Conservation (phyloP, 164 flowering plant genomes). For the Malania oleifera region DNA sequence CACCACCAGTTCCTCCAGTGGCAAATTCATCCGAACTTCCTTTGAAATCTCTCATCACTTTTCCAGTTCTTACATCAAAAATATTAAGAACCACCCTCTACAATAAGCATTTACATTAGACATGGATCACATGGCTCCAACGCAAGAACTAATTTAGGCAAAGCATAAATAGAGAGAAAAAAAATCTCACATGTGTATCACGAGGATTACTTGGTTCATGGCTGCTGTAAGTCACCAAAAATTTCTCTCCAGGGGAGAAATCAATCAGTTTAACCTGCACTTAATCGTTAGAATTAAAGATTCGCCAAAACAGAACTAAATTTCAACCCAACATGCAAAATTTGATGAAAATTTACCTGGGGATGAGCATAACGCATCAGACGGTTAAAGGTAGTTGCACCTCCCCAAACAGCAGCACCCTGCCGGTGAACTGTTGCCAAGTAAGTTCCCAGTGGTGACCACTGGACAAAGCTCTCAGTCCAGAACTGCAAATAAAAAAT, state of each 20-base stretch:
- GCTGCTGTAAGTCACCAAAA: slow-evolving; percentile 88
- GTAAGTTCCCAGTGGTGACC: slow-evolving; percentile 98
- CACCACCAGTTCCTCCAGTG: slow-evolving; percentile 82
- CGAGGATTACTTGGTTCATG: slow-evolving; percentile 99
- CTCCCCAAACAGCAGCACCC: slow-evolving; percentile 98
- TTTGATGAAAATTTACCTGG: slow-evolving; percentile 38
- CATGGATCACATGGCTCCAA: neutral
- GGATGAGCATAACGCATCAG: slow-evolving; percentile 89
- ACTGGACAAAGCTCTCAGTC: slow-evolving; percentile 98
- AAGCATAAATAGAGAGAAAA: neutral
- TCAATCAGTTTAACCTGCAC: slow-evolving; percentile 85
- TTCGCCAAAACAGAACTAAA: neutral
- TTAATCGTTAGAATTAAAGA: slow-evolving; percentile 4
- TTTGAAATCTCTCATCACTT: slow-evolving; percentile 81
- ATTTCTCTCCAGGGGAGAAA: slow-evolving; percentile 94
- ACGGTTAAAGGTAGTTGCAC: slow-evolving; percentile 74
- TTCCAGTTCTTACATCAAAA: slow-evolving; percentile 91
- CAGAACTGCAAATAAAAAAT: slow-evolving; percentile 52
- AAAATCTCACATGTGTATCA: slow-evolving; percentile 69
- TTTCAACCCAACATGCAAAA: no score
- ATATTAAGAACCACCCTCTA: slow-evolving; percentile 83
- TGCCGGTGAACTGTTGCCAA: slow-evolving; percentile 92
- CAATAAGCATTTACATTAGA: slow-evolving; percentile 11
- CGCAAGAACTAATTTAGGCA: neutral
- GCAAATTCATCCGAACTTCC: slow-evolving; percentile 98